Conservation (phyloP, 495 filamentous ascomycete species). For the Cercophora sp. region DNA sequence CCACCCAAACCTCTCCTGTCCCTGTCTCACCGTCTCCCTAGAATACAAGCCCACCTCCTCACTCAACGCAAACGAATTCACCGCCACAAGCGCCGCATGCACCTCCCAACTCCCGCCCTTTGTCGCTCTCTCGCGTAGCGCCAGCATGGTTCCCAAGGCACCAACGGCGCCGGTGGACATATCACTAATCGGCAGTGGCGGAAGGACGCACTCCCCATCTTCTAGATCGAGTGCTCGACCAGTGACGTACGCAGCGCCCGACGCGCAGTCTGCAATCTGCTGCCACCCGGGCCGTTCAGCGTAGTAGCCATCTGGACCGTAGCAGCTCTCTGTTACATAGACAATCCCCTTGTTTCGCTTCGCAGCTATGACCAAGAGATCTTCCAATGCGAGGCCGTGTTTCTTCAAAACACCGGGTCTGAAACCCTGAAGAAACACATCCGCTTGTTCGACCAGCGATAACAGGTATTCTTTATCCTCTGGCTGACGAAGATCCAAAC, state of each 20-base stretch:
- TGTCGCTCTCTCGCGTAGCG: conserved; percentile 19
- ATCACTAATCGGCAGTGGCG: conserved; percentile 31
- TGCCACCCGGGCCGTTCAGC: conserved; percentile 41
- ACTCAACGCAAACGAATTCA: conserved; percentile 15
- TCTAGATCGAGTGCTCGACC: conserved; percentile 13
- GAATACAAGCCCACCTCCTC: conserved; percentile 23
- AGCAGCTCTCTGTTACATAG: conserved; percentile 59
- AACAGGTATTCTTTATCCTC: conserved; percentile 45
- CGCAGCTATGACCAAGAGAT: conserved; percentile 42
- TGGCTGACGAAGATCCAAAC: conserved; percentile 44
- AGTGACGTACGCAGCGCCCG: conserved; percentile 22
- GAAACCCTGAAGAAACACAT: conserved; percentile 53
- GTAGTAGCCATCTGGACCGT: conserved; percentile 41
- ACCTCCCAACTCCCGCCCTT: conserved; percentile 21
- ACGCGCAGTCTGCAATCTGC: conserved; percentile 39
- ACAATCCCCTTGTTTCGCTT: conserved; percentile 54
- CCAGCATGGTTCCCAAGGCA: conserved; percentile 18
- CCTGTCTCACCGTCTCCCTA: conserved; percentile 12
- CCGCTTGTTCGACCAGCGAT: conserved; percentile 44
- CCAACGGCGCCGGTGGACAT: conserved; percentile 27
- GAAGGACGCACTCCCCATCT: conserved; percentile 26
- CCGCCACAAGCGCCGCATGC: conserved; percentile 16
- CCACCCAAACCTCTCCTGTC: conserved; percentile 21
- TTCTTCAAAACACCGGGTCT: conserved; percentile 51
- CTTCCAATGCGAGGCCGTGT: conserved; percentile 48